These are phyloP conservation scores for Mikania micrantha DNA, from an alignment of 129 eudicot genomes.

Conservation along the genomic window DNA sequence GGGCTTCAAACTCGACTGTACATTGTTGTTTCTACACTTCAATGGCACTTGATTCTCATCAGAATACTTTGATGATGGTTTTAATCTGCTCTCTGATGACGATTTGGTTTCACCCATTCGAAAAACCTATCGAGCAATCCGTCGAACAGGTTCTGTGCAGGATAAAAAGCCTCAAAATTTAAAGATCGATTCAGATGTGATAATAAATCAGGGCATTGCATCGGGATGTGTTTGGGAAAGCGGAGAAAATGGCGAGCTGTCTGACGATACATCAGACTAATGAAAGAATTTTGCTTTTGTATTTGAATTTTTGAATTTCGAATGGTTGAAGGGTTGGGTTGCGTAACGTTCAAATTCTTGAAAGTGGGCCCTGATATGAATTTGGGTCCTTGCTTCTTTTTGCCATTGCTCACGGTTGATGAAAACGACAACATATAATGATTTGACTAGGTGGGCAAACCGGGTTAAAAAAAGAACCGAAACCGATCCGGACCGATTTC, in stretches of 20 bases:
- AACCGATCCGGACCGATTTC: too few relatives aligned
- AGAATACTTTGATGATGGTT: conserved; percentile 36
- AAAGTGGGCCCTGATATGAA: conserved; percentile 26
- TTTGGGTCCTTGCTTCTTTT: too few relatives aligned
- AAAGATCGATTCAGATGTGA: background rate
- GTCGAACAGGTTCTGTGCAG: background rate
- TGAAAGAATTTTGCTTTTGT: background rate
- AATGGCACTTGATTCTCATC: conserved; percentile 65
- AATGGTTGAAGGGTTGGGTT: conserved; percentile 17
- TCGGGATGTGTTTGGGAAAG: conserved; percentile 18
- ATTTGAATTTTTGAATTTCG: conserved; percentile 47
- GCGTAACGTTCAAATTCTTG: conserved; percentile 33
- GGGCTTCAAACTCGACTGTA: conserved; percentile 37
- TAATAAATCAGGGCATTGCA: conserved; percentile 4
- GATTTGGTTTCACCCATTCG: conserved; percentile 60
- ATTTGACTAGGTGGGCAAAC: too few relatives aligned
- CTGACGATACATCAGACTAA: conserved; percentile 1
- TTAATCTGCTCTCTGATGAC: conserved; percentile 40
- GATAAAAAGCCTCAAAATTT: background rate
- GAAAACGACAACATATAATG: too few relatives aligned
- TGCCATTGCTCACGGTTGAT: too few relatives aligned
- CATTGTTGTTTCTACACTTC: conserved; percentile 34
- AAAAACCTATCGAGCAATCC: too few relatives aligned
- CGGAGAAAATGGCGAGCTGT: conserved; percentile 28
- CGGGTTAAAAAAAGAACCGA: too few relatives aligned